Evolutionary conservation across 345 rosid genomes (phyloP), one percentile per base, ranked within the genome.

Genomic region (Aquilaria yunnanensis): DNA sequence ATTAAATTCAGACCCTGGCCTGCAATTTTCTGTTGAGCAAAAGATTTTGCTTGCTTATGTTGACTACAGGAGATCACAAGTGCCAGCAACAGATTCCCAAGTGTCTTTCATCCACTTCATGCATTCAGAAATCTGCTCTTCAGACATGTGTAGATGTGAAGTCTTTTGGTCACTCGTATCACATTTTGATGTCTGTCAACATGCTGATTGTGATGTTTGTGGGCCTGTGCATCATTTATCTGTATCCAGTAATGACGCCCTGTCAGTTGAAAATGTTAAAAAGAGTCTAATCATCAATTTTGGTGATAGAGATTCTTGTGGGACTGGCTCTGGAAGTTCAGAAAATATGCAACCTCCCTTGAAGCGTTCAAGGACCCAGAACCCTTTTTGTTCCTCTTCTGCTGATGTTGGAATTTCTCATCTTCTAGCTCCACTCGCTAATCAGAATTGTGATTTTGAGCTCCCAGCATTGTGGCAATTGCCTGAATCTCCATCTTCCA

Each of bases 401-500:
- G 60, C 73, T 47, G 63, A 59, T 56, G 51, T 52, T 46, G 63
- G 47, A 33, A 65, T 60, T 52, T 56, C 66, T 55, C 47, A 64
- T 64, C 31, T 56, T 8, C 16, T 55, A 60, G 65, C 69, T 67
- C 58, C 73, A 29, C 46, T 63, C 6, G 47, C 9, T 62, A 64
- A 59, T 62, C 75, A 67, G 50, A 64, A 64, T 30, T 37, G 37
- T 57, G 32, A 62, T 64, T 46, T 45, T 66, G 63, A 51, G 51
- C 68, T 74, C 68, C 80, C 72, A 47, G 41, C 78, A 12, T 58
- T 69, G 72, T 49, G 46, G 75, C 64, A 66, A 45, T 62, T 3
- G 23, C 80, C 81, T 34, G 72, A 76, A 54, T 80, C 77, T 66
- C 77, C 73, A 30, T 52, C 45, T 30, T 74, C 74, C 33, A 61